Evolutionary conservation across 345 rosid species (phyloP).

Genomic region (Syzygium aqueum): DNA sequence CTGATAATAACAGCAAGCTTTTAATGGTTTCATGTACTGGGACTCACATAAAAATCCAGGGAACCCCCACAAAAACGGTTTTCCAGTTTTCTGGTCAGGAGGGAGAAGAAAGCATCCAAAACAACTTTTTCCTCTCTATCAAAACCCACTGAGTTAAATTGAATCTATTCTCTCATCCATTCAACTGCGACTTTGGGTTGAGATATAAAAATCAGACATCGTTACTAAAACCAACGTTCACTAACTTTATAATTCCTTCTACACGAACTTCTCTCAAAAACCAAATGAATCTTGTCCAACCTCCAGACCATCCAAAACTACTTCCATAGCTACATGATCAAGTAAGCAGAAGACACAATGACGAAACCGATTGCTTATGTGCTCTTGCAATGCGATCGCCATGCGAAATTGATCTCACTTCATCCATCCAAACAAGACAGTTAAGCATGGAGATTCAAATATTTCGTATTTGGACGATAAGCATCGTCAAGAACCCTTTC

Average conservation of each 20-base stretch:
- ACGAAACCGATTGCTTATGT: neutral
- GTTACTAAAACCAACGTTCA: neutral
- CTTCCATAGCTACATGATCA: neutral
- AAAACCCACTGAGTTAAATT: neutral
- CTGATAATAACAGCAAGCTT: neutral
- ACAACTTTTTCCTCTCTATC: neutral
- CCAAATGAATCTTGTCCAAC: neutral
- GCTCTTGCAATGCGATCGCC: neutral
- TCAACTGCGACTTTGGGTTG: neutral
- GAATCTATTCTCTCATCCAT: neutral
- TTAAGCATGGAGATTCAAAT: neutral
- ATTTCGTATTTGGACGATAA: neutral
- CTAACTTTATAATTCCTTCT: neutral
- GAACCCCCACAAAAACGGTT: neutral
- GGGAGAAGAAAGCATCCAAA: neutral
- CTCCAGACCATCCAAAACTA: neutral
- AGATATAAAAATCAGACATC: neutral
- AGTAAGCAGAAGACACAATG: neutral
- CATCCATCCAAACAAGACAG: neutral
- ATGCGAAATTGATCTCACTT: neutral
- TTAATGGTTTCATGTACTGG: neutral
- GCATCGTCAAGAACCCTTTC: neutral
- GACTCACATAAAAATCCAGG: neutral
- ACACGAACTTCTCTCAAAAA: neutral
- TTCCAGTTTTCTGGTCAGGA: neutral